These are phyloP conservation scores for Tephrocybe sp. DNA, from an alignment of 768 basidiomycete genomes.

Conservation along the genomic window DNA sequence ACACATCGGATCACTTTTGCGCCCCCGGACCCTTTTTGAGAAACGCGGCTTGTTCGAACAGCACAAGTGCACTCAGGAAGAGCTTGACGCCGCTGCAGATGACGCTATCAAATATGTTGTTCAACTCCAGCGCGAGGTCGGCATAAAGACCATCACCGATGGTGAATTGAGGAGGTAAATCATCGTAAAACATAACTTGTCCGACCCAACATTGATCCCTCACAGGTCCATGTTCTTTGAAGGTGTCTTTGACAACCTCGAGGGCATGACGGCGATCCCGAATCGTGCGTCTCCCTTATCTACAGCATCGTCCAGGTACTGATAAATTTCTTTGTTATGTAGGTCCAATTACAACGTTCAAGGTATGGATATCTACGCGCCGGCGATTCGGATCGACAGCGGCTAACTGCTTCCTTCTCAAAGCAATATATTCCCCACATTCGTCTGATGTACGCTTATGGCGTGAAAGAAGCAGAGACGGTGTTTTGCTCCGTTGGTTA, in stretches of 20 bases:
- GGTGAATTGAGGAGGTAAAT: slow-evolving; percentile 48
- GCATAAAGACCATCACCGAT: slow-evolving; percentile 61
- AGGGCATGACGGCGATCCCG: slow-evolving; percentile 56
- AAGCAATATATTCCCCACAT: slow-evolving; percentile 50
- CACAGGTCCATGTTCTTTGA: slow-evolving; percentile 57
- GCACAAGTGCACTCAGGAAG: slow-evolving; percentile 36
- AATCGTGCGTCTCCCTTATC: slow-evolving; percentile 34
- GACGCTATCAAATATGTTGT: slow-evolving; percentile 52
- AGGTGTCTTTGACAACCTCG: slow-evolving; percentile 64
- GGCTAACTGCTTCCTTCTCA: not conserved
- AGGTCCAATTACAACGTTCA: slow-evolving; percentile 50
- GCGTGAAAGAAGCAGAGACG: slow-evolving; percentile 36
- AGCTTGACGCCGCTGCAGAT: slow-evolving; percentile 48
- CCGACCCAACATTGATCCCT: slow-evolving; percentile 1
- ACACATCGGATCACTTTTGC: slow-evolving; percentile 61
- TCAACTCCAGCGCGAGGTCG: slow-evolving; percentile 49
- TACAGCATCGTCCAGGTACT: slow-evolving; percentile 5
- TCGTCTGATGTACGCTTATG: slow-evolving; percentile 37
- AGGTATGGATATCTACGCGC: slow-evolving; percentile 30
- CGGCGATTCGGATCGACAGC: not conserved
- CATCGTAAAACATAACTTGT: not conserved
- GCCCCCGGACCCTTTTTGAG: slow-evolving; percentile 47
- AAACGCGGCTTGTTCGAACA: slow-evolving; percentile 44
- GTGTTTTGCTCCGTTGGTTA: slow-evolving; percentile 41
- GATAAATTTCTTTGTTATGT: not conserved